Evolutionary conservation across 805 yeast species (phyloP).

Genomic region (Kodamaea nitidulidarum): DNA sequence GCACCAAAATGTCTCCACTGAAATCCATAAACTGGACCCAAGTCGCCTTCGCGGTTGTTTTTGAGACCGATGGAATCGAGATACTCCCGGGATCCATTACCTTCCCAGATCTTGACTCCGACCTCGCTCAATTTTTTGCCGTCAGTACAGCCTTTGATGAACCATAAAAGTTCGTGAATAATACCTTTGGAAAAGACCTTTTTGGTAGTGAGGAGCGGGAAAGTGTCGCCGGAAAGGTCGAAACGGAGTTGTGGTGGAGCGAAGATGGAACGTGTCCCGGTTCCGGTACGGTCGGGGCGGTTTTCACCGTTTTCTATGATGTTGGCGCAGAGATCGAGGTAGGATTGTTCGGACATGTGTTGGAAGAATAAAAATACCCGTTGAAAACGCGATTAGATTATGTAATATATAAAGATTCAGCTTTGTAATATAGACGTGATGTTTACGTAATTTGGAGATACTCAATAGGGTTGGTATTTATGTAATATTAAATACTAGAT

Average conservation of each 20-base stretch:
- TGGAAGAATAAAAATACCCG: not conserved
- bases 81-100: slow-evolving; percentile 92
- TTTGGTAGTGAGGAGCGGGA: slow-evolving; percentile 91
- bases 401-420: no score
- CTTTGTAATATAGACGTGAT: no score
- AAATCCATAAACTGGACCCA: slow-evolving; percentile 98
- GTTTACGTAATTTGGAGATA: no score
- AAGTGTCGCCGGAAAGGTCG: slow-evolving; percentile 61
- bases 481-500: no score
- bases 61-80: slow-evolving; percentile 78
- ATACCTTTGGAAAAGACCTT: slow-evolving; percentile 87
- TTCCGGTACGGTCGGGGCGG: slow-evolving; percentile 95
- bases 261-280: slow-evolving; percentile 86
- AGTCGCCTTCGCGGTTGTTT: slow-evolving; percentile 83
- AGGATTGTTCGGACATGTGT: slow-evolving; percentile 60
- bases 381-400: no score
- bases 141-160: slow-evolving; percentile 84
- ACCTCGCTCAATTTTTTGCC: slow-evolving; percentile 71
- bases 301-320: slow-evolving; percentile 83
- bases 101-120: slow-evolving; percentile 98
- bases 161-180: slow-evolving; percentile 89
- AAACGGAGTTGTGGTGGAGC: slow-evolving; percentile 96
- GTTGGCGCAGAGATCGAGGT: slow-evolving; percentile 71
- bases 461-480: no score
- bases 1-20: slow-evolving; percentile 99